Conservation (phyloP, 345 rosid species). For the Hevea brasiliensis region DNA sequence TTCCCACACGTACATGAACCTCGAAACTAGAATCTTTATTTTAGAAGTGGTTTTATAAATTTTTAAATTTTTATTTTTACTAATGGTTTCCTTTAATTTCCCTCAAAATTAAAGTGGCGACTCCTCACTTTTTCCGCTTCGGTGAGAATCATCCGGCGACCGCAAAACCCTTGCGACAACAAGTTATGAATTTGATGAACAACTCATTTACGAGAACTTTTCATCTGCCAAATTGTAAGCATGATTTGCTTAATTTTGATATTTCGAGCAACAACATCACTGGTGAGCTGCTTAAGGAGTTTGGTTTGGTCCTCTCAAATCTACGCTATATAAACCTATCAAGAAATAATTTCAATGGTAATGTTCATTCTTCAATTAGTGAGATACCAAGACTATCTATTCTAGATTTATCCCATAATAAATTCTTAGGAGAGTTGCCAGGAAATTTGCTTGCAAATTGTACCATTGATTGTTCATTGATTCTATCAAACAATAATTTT, state of each 20-base stretch:
- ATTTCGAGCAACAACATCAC: constrained; percentile 4
- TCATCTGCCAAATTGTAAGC: constrained; percentile 1
- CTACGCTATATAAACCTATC: not conserved
- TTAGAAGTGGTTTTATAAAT: no score
- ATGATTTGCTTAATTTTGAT: not conserved
- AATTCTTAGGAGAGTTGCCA: not conserved
- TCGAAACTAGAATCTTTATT: no score
- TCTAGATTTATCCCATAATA: constrained; percentile 8
- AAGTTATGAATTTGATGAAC: constrained; percentile 12
- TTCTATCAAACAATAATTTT: constrained; percentile 5
- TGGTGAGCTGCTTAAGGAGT: not conserved
- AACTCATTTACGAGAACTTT: constrained; percentile 8
- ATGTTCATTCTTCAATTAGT: not conserved
- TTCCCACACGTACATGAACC: no score
- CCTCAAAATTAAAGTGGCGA: no score
- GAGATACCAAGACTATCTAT: not conserved
- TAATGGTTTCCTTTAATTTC: no score
- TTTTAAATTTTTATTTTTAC: no score
- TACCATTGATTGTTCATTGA: not conserved
- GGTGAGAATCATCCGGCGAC: no score
- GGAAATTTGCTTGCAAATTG: not conserved
- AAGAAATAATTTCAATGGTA: constrained; percentile 7
- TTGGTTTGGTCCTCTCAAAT: not conserved
- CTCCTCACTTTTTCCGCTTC: no score
- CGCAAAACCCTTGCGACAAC: no score